Conservation (phyloP, 129 eudicot species). For the Gnaphalium uliginosum region DNA sequence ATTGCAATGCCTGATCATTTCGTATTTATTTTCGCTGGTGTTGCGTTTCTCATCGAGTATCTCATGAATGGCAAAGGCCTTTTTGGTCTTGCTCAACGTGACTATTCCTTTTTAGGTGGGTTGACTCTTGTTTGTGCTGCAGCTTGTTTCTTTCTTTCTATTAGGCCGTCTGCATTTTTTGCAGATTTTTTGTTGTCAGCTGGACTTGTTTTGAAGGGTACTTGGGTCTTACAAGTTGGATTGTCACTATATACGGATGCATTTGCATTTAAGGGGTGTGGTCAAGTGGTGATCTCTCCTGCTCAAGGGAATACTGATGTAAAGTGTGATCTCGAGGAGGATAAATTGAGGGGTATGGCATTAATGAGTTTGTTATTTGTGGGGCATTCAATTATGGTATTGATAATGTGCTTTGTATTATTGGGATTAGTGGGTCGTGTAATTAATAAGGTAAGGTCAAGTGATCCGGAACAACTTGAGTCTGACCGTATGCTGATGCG, state of each 20-base stretch:
- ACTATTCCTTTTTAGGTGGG: conserved; percentile 53
- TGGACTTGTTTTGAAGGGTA: conserved; percentile 74
- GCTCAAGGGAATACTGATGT: conserved; percentile 47
- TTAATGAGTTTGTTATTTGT: conserved; percentile 67
- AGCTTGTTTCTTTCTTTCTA: conserved; percentile 61
- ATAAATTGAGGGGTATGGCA: conserved; percentile 64
- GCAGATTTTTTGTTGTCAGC: conserved; percentile 61
- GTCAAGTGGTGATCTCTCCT: conserved; percentile 29
- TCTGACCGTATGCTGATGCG: conserved; percentile 48
- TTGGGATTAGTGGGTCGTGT: conserved; percentile 43
- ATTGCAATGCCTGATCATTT: conserved; percentile 48
- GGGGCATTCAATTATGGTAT: conserved; percentile 53
- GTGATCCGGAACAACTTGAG: conserved; percentile 59
- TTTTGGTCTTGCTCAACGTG: conserved; percentile 51
- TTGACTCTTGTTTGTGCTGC: conserved; percentile 61
- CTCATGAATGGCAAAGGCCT: conserved; percentile 55
- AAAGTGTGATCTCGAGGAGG: conserved; percentile 74
- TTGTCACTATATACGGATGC: conserved; percentile 58
- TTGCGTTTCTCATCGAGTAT: conserved; percentile 55
- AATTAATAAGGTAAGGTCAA: conserved; percentile 36
- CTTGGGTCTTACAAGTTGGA: conserved; percentile 84
- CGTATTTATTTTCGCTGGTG: conserved; percentile 52
- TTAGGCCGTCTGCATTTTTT: conserved; percentile 52
- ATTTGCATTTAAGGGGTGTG: conserved; percentile 69
- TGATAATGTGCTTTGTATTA: conserved; percentile 41